Evolutionary conservation across 169 alveolate species (phyloP).

Genomic region (Pseudocohnilembus persalinus): DNA sequence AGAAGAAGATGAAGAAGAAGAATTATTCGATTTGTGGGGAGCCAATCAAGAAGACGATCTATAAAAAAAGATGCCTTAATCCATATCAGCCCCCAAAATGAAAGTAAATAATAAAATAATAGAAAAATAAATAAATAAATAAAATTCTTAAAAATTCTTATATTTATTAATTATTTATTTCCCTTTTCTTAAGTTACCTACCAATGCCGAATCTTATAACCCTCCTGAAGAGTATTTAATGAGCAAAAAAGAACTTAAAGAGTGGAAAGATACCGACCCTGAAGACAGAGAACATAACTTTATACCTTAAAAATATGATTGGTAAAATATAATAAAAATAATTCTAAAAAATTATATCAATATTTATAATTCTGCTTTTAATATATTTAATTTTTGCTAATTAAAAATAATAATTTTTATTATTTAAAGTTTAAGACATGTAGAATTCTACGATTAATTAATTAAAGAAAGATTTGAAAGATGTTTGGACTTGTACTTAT

Average conservation of each 20-base stretch:
- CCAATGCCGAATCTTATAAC: constrained; percentile 93
- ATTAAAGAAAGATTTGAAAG: constrained; percentile 90
- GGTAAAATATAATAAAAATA: not conserved
- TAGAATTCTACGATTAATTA: constrained; percentile 89
- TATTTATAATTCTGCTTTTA: no score
- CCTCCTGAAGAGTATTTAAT: constrained; percentile 92
- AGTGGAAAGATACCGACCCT: constrained; percentile 77
- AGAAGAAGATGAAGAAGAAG: constrained; percentile 42
- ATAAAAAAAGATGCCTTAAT: constrained; percentile 67
- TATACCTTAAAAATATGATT: constrained; percentile 84
- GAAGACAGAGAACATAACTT: constrained; percentile 80
- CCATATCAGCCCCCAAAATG: constrained; percentile 92
- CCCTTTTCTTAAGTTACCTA: constrained; percentile 67
- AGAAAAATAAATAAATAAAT: no score
- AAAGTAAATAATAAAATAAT: no score
- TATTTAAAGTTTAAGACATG: constrained; percentile 89
- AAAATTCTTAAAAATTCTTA: not conserved
- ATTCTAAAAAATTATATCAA: no score
- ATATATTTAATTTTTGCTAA: no score
- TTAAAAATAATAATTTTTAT: no score
- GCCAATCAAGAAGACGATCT: constrained; percentile 40
- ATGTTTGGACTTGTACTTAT: constrained; percentile 91
- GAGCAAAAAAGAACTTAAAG: constrained; percentile 79
- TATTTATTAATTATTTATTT: no score
- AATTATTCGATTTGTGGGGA: constrained; percentile 48